Conservation (phyloP, 352 stramenopile species). For the Phytophthora foliorum region DNA sequence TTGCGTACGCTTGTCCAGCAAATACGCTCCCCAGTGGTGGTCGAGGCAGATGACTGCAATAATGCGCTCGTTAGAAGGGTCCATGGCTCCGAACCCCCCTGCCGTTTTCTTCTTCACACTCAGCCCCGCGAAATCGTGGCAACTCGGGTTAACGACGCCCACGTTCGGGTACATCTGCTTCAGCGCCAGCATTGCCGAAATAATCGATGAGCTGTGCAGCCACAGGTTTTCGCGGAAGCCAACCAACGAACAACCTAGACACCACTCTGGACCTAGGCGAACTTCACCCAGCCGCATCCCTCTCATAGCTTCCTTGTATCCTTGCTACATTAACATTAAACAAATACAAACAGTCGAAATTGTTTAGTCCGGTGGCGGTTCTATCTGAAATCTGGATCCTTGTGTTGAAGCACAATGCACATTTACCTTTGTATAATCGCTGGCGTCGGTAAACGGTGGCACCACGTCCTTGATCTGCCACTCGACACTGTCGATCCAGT, state of each 20-base stretch:
- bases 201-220: background rate
- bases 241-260: background rate
- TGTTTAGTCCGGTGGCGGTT: background rate
- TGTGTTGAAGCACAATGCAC: too few relatives aligned
- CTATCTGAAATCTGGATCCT: too few relatives aligned
- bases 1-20: too few relatives aligned
- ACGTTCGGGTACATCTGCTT: background rate
- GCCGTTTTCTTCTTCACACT: too few relatives aligned
- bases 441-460: background rate
- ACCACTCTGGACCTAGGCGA: constrained; percentile 3
- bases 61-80: too few relatives aligned
- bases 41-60: too few relatives aligned
- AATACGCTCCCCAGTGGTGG: too few relatives aligned
- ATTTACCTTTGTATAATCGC: constrained; percentile 10
- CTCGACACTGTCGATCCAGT: constrained; percentile 5
- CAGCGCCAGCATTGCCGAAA: background rate
- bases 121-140: too few relatives aligned
- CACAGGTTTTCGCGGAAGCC: background rate
- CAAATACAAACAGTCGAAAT: background rate
- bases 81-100: too few relatives aligned
- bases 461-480: constrained; percentile 2
- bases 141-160: background rate
- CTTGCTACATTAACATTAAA: background rate
- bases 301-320: constrained; percentile 1
- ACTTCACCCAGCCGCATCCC: background rate